Base-by-base conservation (phyloP, 2,329 filamentous ascomycete genomes). In the Uncinocarpus reesii region DNA sequence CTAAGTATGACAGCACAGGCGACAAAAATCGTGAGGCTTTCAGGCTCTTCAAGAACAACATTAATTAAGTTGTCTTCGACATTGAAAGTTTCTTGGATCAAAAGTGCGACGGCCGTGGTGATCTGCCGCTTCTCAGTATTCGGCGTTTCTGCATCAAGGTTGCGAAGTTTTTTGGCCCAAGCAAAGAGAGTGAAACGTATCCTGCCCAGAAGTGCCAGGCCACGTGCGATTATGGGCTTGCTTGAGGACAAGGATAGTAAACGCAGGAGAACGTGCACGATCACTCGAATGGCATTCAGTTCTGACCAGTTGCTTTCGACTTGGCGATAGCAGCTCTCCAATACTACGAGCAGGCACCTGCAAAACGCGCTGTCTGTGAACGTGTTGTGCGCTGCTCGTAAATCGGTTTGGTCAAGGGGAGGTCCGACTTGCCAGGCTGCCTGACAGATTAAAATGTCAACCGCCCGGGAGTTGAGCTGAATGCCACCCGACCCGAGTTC, bases 381-480 rank as follows among this genome's bases (percentile, higher is more conserved):
- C 26, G 26, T 29, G 13, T 41, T 6, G 24, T 41, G 37, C 4
- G 37, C 37, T 11, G 26, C 24, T 26, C 37, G 37, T 7, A 41
- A 21, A 26, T 41, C 7, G n/a, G 7, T 41, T 26, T 13, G 24
- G 10, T 4, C 3, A 15, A 15, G 26, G 11, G 37, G 20, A 24
- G 18, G 13, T 5, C 37, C 37, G 13, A 20, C 37, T 29, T 41
- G 37, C 37, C 37, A 41, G n/a, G 37, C 20, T 8, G 68, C 63
- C 52, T 83, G 78, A 1, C 70, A 56, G 0, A 80, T 45, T 0
- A 80, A 56, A 1, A 71, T 53, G 5, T 62, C 61, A 0, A 74
- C 73, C 34, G 77, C 73, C 0, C 62, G 50, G 34, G 72, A 72
- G 8, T 71, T 72, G 32, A 78, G 72, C 36, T 77, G 71, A 0